phyloP scores from a whole-genome alignment of 176 grass and related monocot species.

The Oryza glumipatula region DNA sequence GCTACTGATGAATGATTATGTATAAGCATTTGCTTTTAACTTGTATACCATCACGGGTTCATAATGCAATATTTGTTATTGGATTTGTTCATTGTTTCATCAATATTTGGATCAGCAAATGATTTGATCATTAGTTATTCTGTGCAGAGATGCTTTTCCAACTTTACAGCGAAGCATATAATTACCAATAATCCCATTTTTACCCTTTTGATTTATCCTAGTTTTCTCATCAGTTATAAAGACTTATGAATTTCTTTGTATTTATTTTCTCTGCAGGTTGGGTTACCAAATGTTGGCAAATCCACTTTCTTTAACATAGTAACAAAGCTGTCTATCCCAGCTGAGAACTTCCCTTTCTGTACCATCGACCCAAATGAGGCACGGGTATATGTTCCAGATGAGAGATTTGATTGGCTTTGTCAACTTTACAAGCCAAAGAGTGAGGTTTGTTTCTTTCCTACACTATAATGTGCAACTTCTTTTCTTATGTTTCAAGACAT shows the following conservation, averaged over 20 bases:
- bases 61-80: neutral
- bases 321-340: conserved; percentile 91
- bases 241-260: neutral
- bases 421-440: conserved; percentile 95
- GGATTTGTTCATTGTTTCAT: neutral
- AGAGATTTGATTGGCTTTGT: conserved; percentile 96
- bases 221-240: conserved; percentile 1
- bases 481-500: conserved; percentile 25
- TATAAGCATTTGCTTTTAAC: neutral
- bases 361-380: conserved; percentile 98
- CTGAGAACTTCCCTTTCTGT: conserved; percentile 98
- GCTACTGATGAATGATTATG: neutral
- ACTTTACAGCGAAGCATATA: neutral
- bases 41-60: neutral
- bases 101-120: neutral
- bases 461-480: conserved; percentile 6
- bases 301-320: conserved; percentile 98
- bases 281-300: conserved; percentile 98
- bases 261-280: conserved; percentile 68
- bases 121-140: neutral
- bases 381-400: conserved; percentile 84
- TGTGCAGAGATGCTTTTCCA: neutral
- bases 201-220: neutral
- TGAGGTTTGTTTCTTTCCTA: conserved; percentile 59
- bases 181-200: neutral